phyloP scores from a whole-genome alignment of 495 filamentous ascomycete species.

The Hyaloscypha bicolor region DNA sequence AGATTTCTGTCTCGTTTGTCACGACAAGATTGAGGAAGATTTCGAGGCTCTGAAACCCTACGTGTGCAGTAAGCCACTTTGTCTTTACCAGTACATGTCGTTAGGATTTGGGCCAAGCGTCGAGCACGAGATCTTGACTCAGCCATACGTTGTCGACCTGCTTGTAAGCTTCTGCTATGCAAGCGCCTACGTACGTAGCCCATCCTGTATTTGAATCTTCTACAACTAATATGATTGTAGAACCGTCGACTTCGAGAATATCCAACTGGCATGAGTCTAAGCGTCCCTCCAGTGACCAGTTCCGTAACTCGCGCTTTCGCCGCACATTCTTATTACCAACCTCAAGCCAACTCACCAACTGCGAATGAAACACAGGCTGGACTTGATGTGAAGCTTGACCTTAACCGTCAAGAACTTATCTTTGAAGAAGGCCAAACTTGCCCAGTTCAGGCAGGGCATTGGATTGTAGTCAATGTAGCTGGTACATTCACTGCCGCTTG shows the following conservation, averaged over 20 bases:
- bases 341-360: neutral
- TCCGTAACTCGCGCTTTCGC: neutral
- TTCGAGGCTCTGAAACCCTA: slow-evolving; percentile 92
- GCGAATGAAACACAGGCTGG: neutral
- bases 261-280: slow-evolving; percentile 68
- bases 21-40: slow-evolving; percentile 62
- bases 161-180: slow-evolving; percentile 81
- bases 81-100: slow-evolving; percentile 90
- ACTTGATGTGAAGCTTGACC: slow-evolving; percentile 32
- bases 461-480: slow-evolving; percentile 52
- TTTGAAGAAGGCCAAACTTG: slow-evolving; percentile 33
- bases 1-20: slow-evolving; percentile 87
- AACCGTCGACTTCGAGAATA: slow-evolving; percentile 54
- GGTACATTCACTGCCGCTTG: slow-evolving; percentile 9
- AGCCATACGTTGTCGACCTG: slow-evolving; percentile 85
- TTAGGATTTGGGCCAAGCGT: slow-evolving; percentile 83
- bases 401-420: slow-evolving; percentile 45
- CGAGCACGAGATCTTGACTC: slow-evolving; percentile 79
- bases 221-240: slow-evolving; percentile 1
- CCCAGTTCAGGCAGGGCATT: slow-evolving; percentile 54
- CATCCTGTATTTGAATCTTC: neutral
- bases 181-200: slow-evolving; percentile 35
- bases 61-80: slow-evolving; percentile 79
- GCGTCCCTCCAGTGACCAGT: slow-evolving; percentile 52
- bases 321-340: slow-evolving; percentile 2